Base-by-base conservation (phyloP, 1,139 yeast species). In the Geotrichum aggregatum region DNA sequence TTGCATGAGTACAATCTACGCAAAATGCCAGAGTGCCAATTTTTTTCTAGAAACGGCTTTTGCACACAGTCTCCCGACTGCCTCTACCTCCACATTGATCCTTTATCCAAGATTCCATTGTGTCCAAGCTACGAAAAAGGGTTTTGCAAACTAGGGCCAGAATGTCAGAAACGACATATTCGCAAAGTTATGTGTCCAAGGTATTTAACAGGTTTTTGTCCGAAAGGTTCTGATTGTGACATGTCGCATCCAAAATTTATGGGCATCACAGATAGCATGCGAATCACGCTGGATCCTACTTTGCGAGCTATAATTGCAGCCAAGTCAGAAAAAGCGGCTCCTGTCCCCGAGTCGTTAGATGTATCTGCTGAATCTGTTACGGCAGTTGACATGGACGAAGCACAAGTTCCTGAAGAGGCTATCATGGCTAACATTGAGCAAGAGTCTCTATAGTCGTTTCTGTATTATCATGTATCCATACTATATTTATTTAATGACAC, bases 31-130 rank as follows among this genome's bases (percentile, higher is more conserved):
- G 98, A 94, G 68, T 94, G 98, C 70, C 78, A 89, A 36, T 87
- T 87, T 67, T 91, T 79, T 68, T 78, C 88, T 13, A 53, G 58
- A 47, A 89, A 88, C 66, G 98, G 98, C 5, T 85, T 79, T 65
- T 94, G 98, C 69, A 86, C 95, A 8, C 97, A 91, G 66, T 80
- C 92, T 0, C 95, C 96, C 1, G 99, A 94, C 65, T 94, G 99
- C 66, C 80, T 89, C 52, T 92, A 89, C 68, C 75, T 87, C 51
- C 99, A 94, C 67, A 83, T 91, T 24, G 97, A 89, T 66, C 97
- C 97, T 3, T 84, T 81, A 63, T 80, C 84, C 62, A 87, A 87
- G 68, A 82, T 89, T 21, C 96, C 97, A 0, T 87, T 84, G 56
- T 92, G 99, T 65, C 78, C 78, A 46, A 85, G 85, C 63, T 92